Base-by-base conservation (phyloP, 768 basidiomycete genomes). In the Lactarius sp. region DNA sequence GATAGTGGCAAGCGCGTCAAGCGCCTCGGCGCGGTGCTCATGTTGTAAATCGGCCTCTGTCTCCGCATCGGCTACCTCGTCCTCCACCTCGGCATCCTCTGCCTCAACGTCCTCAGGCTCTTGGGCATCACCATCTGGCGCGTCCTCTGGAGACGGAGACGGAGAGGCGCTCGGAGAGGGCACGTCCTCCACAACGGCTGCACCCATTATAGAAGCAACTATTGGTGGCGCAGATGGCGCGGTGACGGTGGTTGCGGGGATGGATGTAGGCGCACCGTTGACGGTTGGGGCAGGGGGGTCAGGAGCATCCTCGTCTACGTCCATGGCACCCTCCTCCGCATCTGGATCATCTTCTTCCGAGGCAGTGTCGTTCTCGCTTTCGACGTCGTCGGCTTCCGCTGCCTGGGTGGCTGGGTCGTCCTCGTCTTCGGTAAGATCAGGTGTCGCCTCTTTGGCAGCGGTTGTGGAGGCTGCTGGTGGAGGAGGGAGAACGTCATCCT, bases 1-100 rank as follows among this genome's bases (percentile, higher is more conserved):
- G 69, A 99, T 95, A 51, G 80, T 82, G 3, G 95, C 88, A 7
- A 98, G 77, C 0, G 88, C 87, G 62, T 94, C 93, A 61, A 98
- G 81, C 0, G 94, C 94, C 70, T 96, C 94, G 4, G 86, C 87
- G 22, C 92, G 81, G 72, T 92, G 89, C 0, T 87, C 88, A 51
- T 88, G 88, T 64, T 91, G 89, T 59, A 91, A 75, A 65, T 94
- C 92, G 12, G 80, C 78, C 59, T 88, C 87, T 8, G 80, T 72
- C 62, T 83, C 82, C 60, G 50, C 70, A 18, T 68, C 70, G 10
- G 54, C 70, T 8, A 72, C 75, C 36, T 55, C 68, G 44, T 67
- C 72, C n/a, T 71, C 71, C 31, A 55, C 60, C 41, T 72, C 73
- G n/a, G 46, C 53, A 44, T 67, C 71, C 36, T 71, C 71, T 18